These are phyloP conservation scores for Scleroderma citrinum DNA, from an alignment of 768 basidiomycete species.

Conservation along the genomic window DNA sequence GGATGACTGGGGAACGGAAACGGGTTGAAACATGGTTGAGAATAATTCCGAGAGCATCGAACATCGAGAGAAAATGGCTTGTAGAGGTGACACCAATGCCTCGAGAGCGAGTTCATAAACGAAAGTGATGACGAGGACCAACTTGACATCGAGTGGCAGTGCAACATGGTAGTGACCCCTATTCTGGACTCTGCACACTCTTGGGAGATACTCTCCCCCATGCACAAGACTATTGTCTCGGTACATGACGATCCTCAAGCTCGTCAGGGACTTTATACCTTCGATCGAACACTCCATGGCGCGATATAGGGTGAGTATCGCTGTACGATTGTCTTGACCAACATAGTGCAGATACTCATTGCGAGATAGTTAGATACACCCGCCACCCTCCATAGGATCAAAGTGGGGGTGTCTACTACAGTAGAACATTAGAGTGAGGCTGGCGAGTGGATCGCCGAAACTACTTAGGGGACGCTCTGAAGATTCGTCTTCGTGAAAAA, in stretches of 20 bases:
- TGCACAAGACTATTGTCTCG: conserved; percentile 92
- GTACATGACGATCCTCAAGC: conserved; percentile 95
- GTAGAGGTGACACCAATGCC: background rate
- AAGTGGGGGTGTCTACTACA: conserved; percentile 93
- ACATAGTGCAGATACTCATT: background rate
- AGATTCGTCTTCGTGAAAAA: conserved; percentile 89
- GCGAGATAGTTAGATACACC: conserved; percentile 77
- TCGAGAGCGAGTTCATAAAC: background rate
- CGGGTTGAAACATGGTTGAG: conserved; percentile 21
- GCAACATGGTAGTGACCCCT: too few relatives aligned
- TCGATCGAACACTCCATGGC: conserved; percentile 89
- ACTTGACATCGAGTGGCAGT: too few relatives aligned
- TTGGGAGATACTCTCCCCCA: conserved; percentile 96
- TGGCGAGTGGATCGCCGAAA: conserved; percentile 96
- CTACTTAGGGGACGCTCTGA: conserved; percentile 97
- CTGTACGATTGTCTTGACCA: background rate
- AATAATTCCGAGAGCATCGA: conserved; percentile 10
- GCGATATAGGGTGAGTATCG: conserved; percentile 62
- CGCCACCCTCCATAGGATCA: conserved; percentile 84
- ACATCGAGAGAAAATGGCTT: conserved; percentile 2
- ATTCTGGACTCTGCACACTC: too few relatives aligned
- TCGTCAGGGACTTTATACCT: conserved; percentile 85
- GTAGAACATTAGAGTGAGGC: conserved; percentile 93
- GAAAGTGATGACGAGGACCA: background rate
- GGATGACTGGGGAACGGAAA: conserved; percentile 48